Base-by-base conservation (phyloP, 2,329 filamentous ascomycete genomes). In the Cercospora berteroae region DNA sequence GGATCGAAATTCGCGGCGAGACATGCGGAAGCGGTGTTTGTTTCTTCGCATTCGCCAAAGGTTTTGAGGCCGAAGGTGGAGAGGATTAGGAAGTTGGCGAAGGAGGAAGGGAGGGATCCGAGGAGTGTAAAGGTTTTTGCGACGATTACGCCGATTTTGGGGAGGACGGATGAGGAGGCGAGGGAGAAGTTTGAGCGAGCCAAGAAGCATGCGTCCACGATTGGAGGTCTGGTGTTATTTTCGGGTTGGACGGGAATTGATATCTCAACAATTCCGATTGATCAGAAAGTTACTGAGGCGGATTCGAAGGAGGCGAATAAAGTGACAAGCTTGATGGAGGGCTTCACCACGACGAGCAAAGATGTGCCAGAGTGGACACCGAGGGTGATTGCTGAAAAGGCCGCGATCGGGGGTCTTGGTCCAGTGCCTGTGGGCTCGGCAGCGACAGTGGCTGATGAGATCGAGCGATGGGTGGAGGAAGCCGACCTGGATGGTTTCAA, bases 201-300 rank as follows among this genome's bases (percentile, higher is more conserved):
- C 66, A 82, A 84, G 16, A 82, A 84, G 64, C 86, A 90, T 73
- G 90, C 87, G 0, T 85, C 85, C 2, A 81, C 85, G 36, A 89
- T 89, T 69, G 90, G 90, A 2, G 90, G 89, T 0, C 75, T 92
- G 64, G 88, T 89, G 1, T 78, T 92, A 18, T 93, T 92, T 72
- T 89, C 89, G 25, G 90, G 90, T 1, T 93, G 90, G 89, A 92
- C 90, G 0, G 87, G 87, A 0, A 87, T 89, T 66, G 86, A 89
- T 71, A 79, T 88, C 16, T 86, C 83, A 3, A 81, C 81, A 71
- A 82, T 88, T 50, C 85, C 86, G 0, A 73, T 88, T 0, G 87
- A 89, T 68, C 82, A 88, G 69, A 85, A 86, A 16, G 80, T 89
- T 67, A 85, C 82, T 0, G 82, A 82, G 0, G 83, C 81, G 2